phyloP scores from a whole-genome alignment of 176 grass and related monocot genomes.

The sorghum (Sorghum bicolor) region Sorghum_bicolor_NCBIv3 NC_012871.2:68353001-68353500 shows the following conservation, averaged over 20 bases:
- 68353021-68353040: slow-evolving; percentile 54
- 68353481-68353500: slow-evolving; percentile 66
- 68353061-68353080: slow-evolving; percentile 16
- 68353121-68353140: slow-evolving; percentile 78
- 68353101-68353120: slow-evolving; percentile 95
- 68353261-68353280: slow-evolving; percentile 75
- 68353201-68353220: slow-evolving; percentile 21
- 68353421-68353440: slow-evolving; percentile 74
- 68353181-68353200: slow-evolving; percentile 14
- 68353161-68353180: slow-evolving; percentile 38
- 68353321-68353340: slow-evolving; percentile 96
- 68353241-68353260: background rate
- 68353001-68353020: slow-evolving; percentile 93
- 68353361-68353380: slow-evolving; percentile 20
- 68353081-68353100: slow-evolving; percentile 42
- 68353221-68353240: background rate
- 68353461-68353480: slow-evolving; percentile 92
- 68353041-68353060: slow-evolving; percentile 19
- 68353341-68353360: slow-evolving; percentile 40
- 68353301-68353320: slow-evolving; percentile 89
- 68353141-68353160: slow-evolving; percentile 97
- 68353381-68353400: slow-evolving; percentile 19
- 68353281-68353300: slow-evolving; percentile 95
- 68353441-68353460: slow-evolving; percentile 99
- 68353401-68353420: slow-evolving; percentile 22